Conservation (phyloP, 495 filamentous ascomycete species). For the Aspergillus cristatus region DNA sequence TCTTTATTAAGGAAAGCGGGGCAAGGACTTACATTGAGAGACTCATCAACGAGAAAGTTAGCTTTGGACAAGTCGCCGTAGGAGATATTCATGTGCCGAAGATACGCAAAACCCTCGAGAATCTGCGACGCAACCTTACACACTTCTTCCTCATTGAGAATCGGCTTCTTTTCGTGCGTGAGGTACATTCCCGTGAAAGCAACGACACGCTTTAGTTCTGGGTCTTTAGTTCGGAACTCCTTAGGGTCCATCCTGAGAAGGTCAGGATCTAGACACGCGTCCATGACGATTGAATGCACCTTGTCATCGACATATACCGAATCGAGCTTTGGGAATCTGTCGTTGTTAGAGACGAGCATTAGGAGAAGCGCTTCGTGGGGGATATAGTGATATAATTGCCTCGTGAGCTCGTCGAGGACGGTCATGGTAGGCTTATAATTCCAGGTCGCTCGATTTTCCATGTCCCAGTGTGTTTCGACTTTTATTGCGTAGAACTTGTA, state of each 20-base stretch:
- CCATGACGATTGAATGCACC: conserved; percentile 17
- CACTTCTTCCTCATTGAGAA: conserved; percentile 12
- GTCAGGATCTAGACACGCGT: conserved; percentile 10
- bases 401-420: background rate
- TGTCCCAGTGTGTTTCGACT: conserved; percentile 8
- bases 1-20: no score
- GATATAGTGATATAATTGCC: conserved; percentile 5
- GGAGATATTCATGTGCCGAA: conserved; percentile 17
- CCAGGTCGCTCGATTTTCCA: background rate
- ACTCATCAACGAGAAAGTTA: conserved; percentile 17
- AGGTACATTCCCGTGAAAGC: conserved; percentile 11
- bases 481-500: conserved; percentile 15
- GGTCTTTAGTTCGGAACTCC: no score
- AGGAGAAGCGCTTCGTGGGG: conserved; percentile 19
- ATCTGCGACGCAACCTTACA: conserved; percentile 20
- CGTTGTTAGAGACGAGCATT: conserved; percentile 10
- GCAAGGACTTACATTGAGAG: conserved; percentile 16
- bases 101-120: conserved; percentile 11
- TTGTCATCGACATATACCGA: conserved; percentile 18
- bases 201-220: conserved; percentile 1
- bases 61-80: conserved; percentile 16
- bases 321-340: conserved; percentile 18
- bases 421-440: no score
- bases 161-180: conserved; percentile 5
- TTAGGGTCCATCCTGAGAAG: background rate